Base-by-base conservation (phyloP, 441 rosid species). In the Populus tomentosa region DNA sequence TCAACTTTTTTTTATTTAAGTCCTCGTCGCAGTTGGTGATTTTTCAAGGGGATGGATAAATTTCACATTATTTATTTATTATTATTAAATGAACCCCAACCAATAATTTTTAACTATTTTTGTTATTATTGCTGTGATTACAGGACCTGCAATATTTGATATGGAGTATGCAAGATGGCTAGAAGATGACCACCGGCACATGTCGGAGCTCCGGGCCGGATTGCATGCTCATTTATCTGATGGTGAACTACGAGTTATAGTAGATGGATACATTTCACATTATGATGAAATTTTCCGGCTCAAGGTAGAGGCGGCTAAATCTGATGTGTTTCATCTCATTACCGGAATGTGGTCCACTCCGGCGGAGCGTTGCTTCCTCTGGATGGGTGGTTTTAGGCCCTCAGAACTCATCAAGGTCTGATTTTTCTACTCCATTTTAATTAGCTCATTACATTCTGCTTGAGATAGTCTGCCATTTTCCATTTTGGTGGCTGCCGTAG, bases 351-450 rank as follows among this genome's bases (percentile, higher is more conserved):
- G 99, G 99, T 90, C 85, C 79, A 88, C 98, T 62, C 97, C 98
- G 20, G 97, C 96, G 0, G 99, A 96, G 71, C 89, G 99, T 28
- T 96, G 99, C 83, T 96, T 94, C 89, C 85, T 92, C 84, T 96
- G 99, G 99, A 82, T 96, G 87, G 99, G 98, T 7, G 99, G 98
- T 53, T 96, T 92, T 63, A 89, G 98, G 32, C 99, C 99, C 6
- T 96, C 98, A 11, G 98, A 94, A 70, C 88, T 96, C 81, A 90
- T 96, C 85, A 96, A 92, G 98, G 99, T 94, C 71, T 65, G 77
- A 21, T 24, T 11, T 56, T 53, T 20, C 21, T 21, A 20, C 10
- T 46, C 3, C 23, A 26, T 38, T 59, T 68, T 20, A 1, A 26
- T 30, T 16, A 11, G 4, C 26, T 5, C 36, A 26, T 20, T 13